These are phyloP conservation scores for Phylloporus arenicola DNA, from an alignment of 768 basidiomycete species.

Conservation along the genomic window DNA sequence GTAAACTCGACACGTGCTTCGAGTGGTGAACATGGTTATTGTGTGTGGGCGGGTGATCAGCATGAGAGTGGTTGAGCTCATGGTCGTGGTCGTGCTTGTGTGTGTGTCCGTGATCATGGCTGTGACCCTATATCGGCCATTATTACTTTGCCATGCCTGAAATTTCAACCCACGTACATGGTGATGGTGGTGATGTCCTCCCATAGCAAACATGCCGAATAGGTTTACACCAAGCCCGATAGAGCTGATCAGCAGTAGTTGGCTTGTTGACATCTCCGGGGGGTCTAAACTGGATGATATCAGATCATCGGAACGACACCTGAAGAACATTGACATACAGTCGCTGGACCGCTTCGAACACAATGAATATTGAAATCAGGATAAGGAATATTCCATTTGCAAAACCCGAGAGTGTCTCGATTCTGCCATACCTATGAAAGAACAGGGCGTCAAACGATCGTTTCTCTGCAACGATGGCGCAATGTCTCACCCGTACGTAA, in stretches of 20 bases:
- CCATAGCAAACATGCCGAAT: slow-evolving; percentile 99
- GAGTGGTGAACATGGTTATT: slow-evolving; percentile 24
- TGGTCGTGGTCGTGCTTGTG: slow-evolving; percentile 14
- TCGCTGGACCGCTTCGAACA: slow-evolving; percentile 95
- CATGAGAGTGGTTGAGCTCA: slow-evolving; percentile 33
- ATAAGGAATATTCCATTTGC: slow-evolving; percentile 95
- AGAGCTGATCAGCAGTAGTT: slow-evolving; percentile 83
- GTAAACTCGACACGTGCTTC: slow-evolving; percentile 6
- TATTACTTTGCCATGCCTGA: neutral
- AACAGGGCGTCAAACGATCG: neutral
- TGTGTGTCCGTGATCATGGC: slow-evolving; percentile 13
- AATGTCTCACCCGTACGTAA: slow-evolving; percentile 81
- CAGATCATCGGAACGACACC: neutral
- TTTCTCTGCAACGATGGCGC: neutral
- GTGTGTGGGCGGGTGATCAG: slow-evolving; percentile 31
- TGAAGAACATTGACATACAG: slow-evolving; percentile 48
- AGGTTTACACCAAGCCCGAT: slow-evolving; percentile 90
- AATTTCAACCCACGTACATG: slow-evolving; percentile 47
- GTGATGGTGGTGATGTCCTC: slow-evolving; percentile 77
- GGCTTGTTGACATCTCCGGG: slow-evolving; percentile 96
- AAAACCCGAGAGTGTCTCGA: slow-evolving; percentile 96
- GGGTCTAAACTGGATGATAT: slow-evolving; percentile 52
- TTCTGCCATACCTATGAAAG: slow-evolving; percentile 75
- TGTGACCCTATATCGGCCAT: slow-evolving; percentile 15
- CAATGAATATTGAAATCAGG: slow-evolving; percentile 94